A percentile compares a stretch with the other conserved stretches of the same genome.
These are phyloP conservation scores for Starmera caribaea DNA, from an alignment of 805 yeast species.

Conservation along the genomic window DNA sequence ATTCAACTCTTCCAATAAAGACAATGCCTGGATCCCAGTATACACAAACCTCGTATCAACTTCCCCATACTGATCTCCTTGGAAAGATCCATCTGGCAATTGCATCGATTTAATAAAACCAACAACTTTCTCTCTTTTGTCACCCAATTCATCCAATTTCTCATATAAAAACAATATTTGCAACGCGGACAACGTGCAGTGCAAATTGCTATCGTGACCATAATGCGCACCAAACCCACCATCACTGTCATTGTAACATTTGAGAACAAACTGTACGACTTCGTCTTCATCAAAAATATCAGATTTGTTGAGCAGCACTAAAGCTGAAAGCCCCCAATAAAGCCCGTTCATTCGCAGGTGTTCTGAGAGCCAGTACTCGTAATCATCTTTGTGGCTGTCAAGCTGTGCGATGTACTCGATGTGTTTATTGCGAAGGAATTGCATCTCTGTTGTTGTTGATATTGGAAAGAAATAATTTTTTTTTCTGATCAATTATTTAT, in stretches of 20 bases:
- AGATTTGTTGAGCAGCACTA: conserved; percentile 46
- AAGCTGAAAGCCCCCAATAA: conserved; percentile 89
- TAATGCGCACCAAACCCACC: conserved; percentile 93
- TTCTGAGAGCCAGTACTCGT: conserved; percentile 83
- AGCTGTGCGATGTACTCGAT: conserved; percentile 44
- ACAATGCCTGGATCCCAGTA: conserved; percentile 65
- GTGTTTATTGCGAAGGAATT: conserved; percentile 38
- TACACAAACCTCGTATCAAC: conserved; percentile 88
- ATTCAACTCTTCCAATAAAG: conserved; percentile 57
- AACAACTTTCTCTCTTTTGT: conserved; percentile 23
- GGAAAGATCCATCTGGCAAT: conserved; percentile 56
- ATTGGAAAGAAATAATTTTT: too few species aligned
- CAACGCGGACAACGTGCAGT: conserved; percentile 78
- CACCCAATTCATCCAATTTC: conserved; percentile 36
- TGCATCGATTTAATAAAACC: conserved; percentile 28
- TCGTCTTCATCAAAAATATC: conserved; percentile 52
- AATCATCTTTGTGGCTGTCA: conserved; percentile 44
- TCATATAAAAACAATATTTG: conserved; percentile 69
- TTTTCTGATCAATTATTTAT: neutral
- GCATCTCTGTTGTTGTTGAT: conserved; percentile 1
- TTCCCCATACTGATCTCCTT: conserved; percentile 89
- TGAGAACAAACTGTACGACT: conserved; percentile 56
- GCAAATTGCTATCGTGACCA: conserved; percentile 78
- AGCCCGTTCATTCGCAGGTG: conserved; percentile 86
- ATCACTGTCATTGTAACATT: conserved; percentile 45